Evolutionary conservation across 1,139 yeast species (phyloP).

Genomic region (Scheffersomyces titani): DNA sequence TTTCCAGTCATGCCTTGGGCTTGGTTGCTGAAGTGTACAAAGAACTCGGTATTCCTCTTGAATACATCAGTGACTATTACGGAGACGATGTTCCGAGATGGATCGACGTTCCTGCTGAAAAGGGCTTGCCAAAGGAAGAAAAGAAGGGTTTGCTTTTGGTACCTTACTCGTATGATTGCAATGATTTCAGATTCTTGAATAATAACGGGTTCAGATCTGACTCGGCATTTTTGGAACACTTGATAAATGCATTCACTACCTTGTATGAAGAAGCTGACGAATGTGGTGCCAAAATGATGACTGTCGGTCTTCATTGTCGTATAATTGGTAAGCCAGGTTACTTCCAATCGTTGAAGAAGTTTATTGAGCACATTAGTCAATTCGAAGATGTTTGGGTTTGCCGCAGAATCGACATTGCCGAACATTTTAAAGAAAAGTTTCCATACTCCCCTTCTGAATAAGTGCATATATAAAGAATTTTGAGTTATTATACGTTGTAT

Average conservation of each 20-base stretch:
- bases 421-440: conserved; percentile 21
- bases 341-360: conserved; percentile 31
- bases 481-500: too few species aligned
- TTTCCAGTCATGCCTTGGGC: conserved; percentile 28
- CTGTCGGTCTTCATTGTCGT: conserved; percentile 35
- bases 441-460: conserved; percentile 11
- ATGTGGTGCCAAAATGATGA: conserved; percentile 37
- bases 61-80: conserved; percentile 33
- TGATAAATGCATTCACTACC: conserved; percentile 34
- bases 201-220: conserved; percentile 12
- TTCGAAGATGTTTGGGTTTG: conserved; percentile 38
- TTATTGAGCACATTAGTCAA: conserved; percentile 29
- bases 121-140: conserved; percentile 18
- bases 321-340: conserved; percentile 38
- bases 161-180: conserved; percentile 28
- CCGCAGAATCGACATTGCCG: conserved; percentile 35
- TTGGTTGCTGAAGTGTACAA: conserved; percentile 30
- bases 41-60: conserved; percentile 26
- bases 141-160: conserved; percentile 32
- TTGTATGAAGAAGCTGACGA: conserved; percentile 26
- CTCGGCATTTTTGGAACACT: conserved; percentile 14
- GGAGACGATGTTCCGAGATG: conserved; percentile 37
- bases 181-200: conserved; percentile 10
- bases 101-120: conserved; percentile 27
- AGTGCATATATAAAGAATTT: not conserved